phyloP scores from a whole-genome alignment of 2,329 filamentous ascomycete genomes.

The Samsoniella hepiali region DNA sequence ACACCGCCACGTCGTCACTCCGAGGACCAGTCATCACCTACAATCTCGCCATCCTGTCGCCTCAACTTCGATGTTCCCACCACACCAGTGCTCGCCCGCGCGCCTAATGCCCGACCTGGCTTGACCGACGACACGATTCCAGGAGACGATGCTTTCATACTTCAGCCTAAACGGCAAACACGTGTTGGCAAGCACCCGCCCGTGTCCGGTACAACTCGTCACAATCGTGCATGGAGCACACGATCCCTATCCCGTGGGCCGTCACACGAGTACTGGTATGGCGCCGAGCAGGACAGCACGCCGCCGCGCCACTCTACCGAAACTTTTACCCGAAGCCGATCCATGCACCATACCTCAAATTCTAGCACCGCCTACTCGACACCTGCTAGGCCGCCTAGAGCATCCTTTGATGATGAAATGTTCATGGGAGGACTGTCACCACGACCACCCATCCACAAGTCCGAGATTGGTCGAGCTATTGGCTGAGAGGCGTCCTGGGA shows the following conservation, averaged over 20 bases:
- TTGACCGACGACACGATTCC: conserved; percentile 60
- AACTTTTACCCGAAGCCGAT: conserved; percentile 22
- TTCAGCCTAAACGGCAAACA: conserved; percentile 49
- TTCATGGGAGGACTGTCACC: conserved; percentile 47
- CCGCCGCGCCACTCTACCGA: conserved; percentile 35
- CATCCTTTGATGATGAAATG: conserved; percentile 46
- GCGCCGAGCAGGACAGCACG: conserved; percentile 32
- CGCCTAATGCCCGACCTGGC: conserved; percentile 60
- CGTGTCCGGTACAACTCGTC: conserved; percentile 28
- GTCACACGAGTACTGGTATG: conserved; percentile 37
- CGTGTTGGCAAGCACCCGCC: conserved; percentile 51
- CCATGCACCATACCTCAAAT: conserved; percentile 20
- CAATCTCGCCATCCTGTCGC: conserved; percentile 35
- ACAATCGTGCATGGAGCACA: conserved; percentile 41
- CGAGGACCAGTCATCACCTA: conserved; percentile 29
- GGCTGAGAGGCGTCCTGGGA: conserved; percentile 38
- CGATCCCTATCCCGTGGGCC: conserved; percentile 43
- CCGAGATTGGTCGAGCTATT: conserved; percentile 52
- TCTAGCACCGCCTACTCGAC: conserved; percentile 36
- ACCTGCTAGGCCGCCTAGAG: conserved; percentile 41
- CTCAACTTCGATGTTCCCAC: conserved; percentile 45
- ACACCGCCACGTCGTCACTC: conserved; percentile 24
- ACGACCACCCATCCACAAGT: conserved; percentile 43
- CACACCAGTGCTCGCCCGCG: conserved; percentile 53
- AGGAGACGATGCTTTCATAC: conserved; percentile 58